These are phyloP conservation scores for Pleurostoma richardsiae DNA, from an alignment of 2,329 filamentous ascomycete genomes.

Conservation along the genomic window DNA sequence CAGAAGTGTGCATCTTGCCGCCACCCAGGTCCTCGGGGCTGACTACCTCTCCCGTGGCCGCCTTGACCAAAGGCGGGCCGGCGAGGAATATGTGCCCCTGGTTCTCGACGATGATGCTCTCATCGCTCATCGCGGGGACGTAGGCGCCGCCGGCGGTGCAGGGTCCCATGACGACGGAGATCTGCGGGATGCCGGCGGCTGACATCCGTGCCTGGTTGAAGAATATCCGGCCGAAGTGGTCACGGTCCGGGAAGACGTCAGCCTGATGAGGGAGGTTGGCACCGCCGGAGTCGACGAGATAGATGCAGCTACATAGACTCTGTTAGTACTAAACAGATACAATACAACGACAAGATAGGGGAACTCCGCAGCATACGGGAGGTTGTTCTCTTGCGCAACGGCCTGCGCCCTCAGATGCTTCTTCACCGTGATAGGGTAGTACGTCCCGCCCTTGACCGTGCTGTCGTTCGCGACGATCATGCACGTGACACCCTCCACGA, in stretches of 20 bases:
- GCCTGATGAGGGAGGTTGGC: conserved; percentile 94
- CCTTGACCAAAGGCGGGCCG: conserved; percentile 90
- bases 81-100: conserved; percentile 98
- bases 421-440: conserved; percentile 95
- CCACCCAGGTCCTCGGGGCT: conserved; percentile 88
- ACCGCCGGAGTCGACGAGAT: conserved; percentile 92
- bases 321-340: neutral
- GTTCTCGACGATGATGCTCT: conserved; percentile 91
- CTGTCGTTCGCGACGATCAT: conserved; percentile 95
- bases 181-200: conserved; percentile 80
- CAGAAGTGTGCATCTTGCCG: conserved; percentile 80
- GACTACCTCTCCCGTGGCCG: conserved; percentile 89
- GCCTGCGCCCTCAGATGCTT: conserved; percentile 93
- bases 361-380: conserved; percentile 44
- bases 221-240: conserved; percentile 97
- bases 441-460: conserved; percentile 95
- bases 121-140: conserved; percentile 95
- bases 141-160: conserved; percentile 96
- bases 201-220: conserved; percentile 97
- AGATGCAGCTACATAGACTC: conserved; percentile 64
- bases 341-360: neutral
- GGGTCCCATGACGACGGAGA: conserved; percentile 93
- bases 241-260: conserved; percentile 90
- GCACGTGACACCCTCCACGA: conserved; percentile 85
- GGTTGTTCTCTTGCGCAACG: conserved; percentile 80